Evolutionary conservation across 2,329 filamentous ascomycete species (phyloP), one percentile per base, ranked within the genome.

Genomic region (Knoxdaviesia capensis): DNA sequence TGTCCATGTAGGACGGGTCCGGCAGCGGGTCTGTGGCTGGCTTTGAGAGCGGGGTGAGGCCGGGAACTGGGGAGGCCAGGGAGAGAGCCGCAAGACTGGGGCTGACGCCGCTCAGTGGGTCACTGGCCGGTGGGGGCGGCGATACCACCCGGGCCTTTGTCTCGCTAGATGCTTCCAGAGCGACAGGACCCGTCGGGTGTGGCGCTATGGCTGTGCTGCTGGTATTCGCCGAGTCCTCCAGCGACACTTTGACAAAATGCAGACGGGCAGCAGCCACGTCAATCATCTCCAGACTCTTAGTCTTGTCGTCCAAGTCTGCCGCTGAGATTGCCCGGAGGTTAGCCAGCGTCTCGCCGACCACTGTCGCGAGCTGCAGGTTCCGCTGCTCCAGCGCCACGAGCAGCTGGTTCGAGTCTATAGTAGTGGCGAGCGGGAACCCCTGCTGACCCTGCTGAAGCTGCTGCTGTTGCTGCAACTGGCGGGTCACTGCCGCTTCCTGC

Each of bases 291-390:
- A 68, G 54, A 42, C 57, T 60, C 49, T 66, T 65, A 32, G 55
- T 59, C 46, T 65, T 68, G 33, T 71, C 65, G 38, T 66, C 60
- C 30, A 68, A 43, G 36, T 57, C 57, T 2, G 64, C 63, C 34
- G 64, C 61, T 34, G 77, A 74, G 40, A 77, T 60, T 1, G 66
- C 61, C 60, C 74, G 77, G 1, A 88, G 64, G 39, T 71, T 71
- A 1, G 65, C 59, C 28, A 84, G 68, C 1, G 77, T 74, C 46
- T 74, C 71, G 42, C 78, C 73, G 7, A 88, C 66, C 66, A 87
- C 74, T 31, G 63, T 59, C 1, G 79, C 77, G 11, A 88, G 57
- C 45, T 74, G 69, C 48, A 65, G 66, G 49, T 85, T 86, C 39
- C 81, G 69, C 41, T 59, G 61, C 50, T 85, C 77, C 47, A 84